Evolutionary conservation across 2,329 filamentous ascomycete genomes (phyloP).

Genomic region (Phaeophleospora eucalypticola): DNA sequence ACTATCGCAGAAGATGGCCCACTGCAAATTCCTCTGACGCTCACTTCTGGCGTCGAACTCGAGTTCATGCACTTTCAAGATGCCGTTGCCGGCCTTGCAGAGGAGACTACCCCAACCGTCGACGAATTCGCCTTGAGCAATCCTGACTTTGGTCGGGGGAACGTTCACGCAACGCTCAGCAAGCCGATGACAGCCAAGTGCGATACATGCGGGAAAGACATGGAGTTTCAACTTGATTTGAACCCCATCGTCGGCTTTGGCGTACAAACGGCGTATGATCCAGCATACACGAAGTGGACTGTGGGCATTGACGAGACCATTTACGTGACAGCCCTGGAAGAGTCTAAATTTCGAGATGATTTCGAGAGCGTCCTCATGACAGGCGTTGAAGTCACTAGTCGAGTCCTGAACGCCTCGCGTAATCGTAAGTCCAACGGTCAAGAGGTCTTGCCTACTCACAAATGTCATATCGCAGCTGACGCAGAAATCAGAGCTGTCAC

Average conservation of each 20-base stretch:
- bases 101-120: no score
- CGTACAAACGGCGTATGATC: neutral
- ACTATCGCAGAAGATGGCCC: neutral
- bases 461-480: constrained; percentile 6
- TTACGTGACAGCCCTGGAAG: neutral
- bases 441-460: constrained; percentile 1
- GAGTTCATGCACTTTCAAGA: constrained; percentile 12
- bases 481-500: constrained; percentile 19
- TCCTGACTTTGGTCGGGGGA: neutral
- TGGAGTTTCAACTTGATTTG: neutral
- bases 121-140: neutral
- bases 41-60: constrained; percentile 15
- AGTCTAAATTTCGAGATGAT: neutral
- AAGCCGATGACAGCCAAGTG: neutral
- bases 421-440: neutral
- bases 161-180: constrained; percentile 2
- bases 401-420: constrained; percentile 7
- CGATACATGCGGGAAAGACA: neutral
- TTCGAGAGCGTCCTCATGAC: neutral
- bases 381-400: constrained; percentile 13
- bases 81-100: neutral
- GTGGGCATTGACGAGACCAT: constrained; percentile 1
- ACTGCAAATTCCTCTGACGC: neutral
- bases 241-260: neutral
- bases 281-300: constrained; percentile 3